Percentiles rank a stretch among this genome's conserved stretches.
Evolutionary conservation across 192 early-diverging fungal genomes (phyloP).

Genomic region (Backusella mclennaniae): DNA sequence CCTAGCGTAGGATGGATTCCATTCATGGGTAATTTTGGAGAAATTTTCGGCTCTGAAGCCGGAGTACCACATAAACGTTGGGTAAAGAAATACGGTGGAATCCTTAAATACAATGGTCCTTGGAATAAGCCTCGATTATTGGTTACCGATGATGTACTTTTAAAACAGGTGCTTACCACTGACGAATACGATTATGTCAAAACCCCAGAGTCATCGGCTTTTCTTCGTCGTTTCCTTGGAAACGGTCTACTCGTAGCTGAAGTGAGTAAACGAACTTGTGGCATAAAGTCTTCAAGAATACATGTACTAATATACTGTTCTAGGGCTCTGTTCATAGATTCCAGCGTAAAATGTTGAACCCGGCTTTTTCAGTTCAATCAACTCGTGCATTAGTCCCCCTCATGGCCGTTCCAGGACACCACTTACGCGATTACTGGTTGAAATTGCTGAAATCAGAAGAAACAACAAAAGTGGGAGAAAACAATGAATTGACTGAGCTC

Average conservation of each 20-base stretch:
- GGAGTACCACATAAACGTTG: conserved; percentile 45
- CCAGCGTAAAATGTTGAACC: conserved; percentile 59
- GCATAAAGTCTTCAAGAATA: neutral
- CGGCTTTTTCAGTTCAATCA: conserved; percentile 44
- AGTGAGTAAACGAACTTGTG: conserved; percentile 7
- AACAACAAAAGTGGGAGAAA: conserved; percentile 1
- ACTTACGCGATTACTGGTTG: conserved; percentile 40
- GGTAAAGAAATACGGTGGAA: conserved; percentile 50
- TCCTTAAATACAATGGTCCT: conserved; percentile 45
- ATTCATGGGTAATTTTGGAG: conserved; percentile 41
- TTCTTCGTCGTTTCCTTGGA: conserved; percentile 42
- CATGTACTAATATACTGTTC: neutral
- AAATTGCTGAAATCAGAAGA: conserved; percentile 21
- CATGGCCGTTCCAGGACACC: conserved; percentile 32
- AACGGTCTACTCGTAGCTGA: conserved; percentile 52
- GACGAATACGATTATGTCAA: conserved; percentile 49
- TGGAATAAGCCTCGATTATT: conserved; percentile 40
- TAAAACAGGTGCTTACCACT: conserved; percentile 44
- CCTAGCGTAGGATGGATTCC: conserved; percentile 44
- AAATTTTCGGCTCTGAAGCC: conserved; percentile 43
- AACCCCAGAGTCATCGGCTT: conserved; percentile 17
- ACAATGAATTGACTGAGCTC: conserved; percentile 23
- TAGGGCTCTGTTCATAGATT: conserved; percentile 45
- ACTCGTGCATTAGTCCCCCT: conserved; percentile 46
- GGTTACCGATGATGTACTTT: conserved; percentile 46